Conservation (phyloP, 768 basidiomycete species). For the Suillus americanus region DNA sequence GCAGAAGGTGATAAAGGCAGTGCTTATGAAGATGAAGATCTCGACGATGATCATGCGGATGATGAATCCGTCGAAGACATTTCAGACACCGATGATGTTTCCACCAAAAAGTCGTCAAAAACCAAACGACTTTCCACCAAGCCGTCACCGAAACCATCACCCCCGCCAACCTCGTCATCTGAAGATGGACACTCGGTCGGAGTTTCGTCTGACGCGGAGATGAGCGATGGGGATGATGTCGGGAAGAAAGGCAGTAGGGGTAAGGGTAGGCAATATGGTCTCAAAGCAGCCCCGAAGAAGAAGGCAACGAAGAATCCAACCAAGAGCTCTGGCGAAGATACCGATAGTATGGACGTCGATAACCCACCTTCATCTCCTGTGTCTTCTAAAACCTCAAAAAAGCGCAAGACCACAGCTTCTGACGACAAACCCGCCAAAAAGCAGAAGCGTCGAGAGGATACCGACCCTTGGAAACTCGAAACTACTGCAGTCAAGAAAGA, state of each 20-base stretch:
- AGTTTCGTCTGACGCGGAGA: constrained; percentile 24
- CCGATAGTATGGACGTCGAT: constrained; percentile 60
- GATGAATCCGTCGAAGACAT: constrained; percentile 43
- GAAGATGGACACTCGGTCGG: constrained; percentile 26
- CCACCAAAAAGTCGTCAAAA: constrained; percentile 22
- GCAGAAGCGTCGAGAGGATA: constrained; percentile 59
- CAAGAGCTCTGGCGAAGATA: constrained; percentile 33
- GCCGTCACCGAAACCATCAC: constrained; percentile 17
- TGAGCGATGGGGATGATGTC: constrained; percentile 21
- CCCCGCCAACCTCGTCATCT: constrained; percentile 29
- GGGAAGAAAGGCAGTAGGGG: constrained; percentile 26
- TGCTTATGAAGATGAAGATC: constrained; percentile 32
- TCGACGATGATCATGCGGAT: constrained; percentile 5
- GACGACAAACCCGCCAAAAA: constrained; percentile 47
- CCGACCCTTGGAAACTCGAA: constrained; percentile 78
- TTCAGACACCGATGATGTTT: constrained; percentile 21
- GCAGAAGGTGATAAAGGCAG: constrained; percentile 31
- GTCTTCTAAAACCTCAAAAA: constrained; percentile 40
- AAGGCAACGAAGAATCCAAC: constrained; percentile 34
- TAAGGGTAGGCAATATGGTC: constrained; percentile 9
- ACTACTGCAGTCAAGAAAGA: constrained; percentile 61
- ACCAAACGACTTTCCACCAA: constrained; percentile 18
- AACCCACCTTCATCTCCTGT: constrained; percentile 37
- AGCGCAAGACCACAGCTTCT: constrained; percentile 39
- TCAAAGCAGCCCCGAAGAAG: constrained; percentile 16